Evolutionary conservation across 169 alveolate species (phyloP).

Genomic region (Plasmodium falciparum): DNA sequence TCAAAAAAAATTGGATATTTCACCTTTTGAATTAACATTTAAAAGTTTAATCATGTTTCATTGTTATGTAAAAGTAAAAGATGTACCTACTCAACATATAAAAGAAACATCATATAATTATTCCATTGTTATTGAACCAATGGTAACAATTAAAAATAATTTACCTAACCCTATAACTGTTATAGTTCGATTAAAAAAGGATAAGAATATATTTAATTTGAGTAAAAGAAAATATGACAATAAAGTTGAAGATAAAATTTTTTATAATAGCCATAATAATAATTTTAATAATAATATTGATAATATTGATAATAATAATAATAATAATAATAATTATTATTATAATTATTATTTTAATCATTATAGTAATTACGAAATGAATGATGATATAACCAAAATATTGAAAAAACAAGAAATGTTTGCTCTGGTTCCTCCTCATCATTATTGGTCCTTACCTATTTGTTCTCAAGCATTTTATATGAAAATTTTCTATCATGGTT

Average conservation of each 20-base stretch:
- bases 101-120: constrained; percentile 80
- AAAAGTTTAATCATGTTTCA: constrained; percentile 79
- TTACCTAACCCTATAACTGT: constrained; percentile 83
- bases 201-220: constrained; percentile 37
- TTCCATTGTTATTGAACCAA: constrained; percentile 81
- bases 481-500: constrained; percentile 72
- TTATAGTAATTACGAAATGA: constrained; percentile 39
- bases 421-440: constrained; percentile 80
- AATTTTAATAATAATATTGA: no score
- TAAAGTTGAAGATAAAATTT: constrained; percentile 11
- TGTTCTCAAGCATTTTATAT: constrained; percentile 67
- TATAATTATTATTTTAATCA: no score
- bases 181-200: constrained; percentile 75
- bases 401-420: constrained; percentile 60
- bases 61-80: constrained; percentile 80
- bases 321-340: no score
- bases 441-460: constrained; percentile 77
- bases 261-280: not conserved
- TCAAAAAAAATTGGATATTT: constrained; percentile 77
- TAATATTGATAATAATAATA: no score
- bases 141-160: constrained; percentile 79
- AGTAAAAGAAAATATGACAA: constrained; percentile 35
- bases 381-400: constrained; percentile 77
- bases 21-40: constrained; percentile 79
- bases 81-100: constrained; percentile 81